phyloP scores from a whole-genome alignment of 1,139 yeast genomes.

The Scheffersomyces parashehatae region DNA sequence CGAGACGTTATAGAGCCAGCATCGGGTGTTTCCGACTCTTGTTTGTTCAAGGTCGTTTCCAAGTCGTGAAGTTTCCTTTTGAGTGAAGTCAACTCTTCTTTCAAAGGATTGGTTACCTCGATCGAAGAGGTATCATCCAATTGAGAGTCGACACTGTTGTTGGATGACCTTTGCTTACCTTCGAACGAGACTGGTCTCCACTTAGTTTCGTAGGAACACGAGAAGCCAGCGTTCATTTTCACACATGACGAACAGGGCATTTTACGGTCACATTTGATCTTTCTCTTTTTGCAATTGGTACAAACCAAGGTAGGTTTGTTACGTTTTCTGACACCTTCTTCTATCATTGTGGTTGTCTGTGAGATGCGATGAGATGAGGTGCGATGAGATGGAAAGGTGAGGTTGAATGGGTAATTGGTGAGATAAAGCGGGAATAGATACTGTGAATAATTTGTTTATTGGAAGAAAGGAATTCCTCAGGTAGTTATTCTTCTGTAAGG shows the following conservation, averaged over 20 bases:
- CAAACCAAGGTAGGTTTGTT: conserved; percentile 30
- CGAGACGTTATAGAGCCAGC: background rate
- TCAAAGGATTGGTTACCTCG: background rate
- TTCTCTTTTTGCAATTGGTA: conserved; percentile 27
- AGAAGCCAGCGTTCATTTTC: conserved; percentile 17
- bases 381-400: too few species aligned
- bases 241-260: conserved; percentile 30
- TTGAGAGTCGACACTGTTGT: background rate
- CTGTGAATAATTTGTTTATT: too few species aligned
- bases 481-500: too few species aligned
- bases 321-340: conserved; percentile 28
- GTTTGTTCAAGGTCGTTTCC: conserved; percentile 7
- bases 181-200: conserved; percentile 11
- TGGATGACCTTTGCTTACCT: background rate
- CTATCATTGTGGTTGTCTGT: too few species aligned
- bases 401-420: too few species aligned
- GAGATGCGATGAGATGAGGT: too few species aligned
- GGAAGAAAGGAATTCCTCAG: too few species aligned
- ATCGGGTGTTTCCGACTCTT: background rate
- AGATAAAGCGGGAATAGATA: too few species aligned
- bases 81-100: conserved; percentile 9
- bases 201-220: conserved; percentile 18
- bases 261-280: conserved; percentile 31
- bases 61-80: conserved; percentile 8
- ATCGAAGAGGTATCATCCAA: background rate